A percentile compares a stretch with the other conserved stretches of the same genome.
Conservation (phyloP, 139 green algal species). For the Dunaliella primolecta region DNA sequence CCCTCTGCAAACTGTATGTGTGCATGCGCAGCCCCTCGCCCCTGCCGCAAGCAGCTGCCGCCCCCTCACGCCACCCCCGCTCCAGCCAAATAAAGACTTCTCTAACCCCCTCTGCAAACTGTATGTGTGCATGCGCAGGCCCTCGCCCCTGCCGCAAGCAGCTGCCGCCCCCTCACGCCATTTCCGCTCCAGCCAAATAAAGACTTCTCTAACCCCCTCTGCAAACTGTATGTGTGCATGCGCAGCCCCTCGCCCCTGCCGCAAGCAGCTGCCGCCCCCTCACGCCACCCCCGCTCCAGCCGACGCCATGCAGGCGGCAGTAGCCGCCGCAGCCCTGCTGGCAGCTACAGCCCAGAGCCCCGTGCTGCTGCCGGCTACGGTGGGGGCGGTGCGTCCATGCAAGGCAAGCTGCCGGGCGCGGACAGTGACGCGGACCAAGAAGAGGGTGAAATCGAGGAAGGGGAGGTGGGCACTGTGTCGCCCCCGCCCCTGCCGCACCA, state of each 20-base stretch:
- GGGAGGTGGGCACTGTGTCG: background rate
- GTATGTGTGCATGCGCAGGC: background rate
- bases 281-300: background rate
- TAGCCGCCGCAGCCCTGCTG: background rate
- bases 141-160: background rate
- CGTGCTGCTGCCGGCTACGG: too few relatives aligned
- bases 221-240: background rate
- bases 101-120: too few relatives aligned
- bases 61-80: too few relatives aligned
- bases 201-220: background rate
- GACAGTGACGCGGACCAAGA: background rate
- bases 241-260: background rate
- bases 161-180: background rate
- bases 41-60: too few relatives aligned
- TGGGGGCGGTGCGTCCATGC: background rate
- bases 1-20: too few relatives aligned
- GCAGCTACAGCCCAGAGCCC: background rate
- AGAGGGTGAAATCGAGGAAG: slow-evolving; percentile 10
- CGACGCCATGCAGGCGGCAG: background rate
- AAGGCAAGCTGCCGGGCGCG: background rate
- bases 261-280: background rate
- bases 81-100: too few relatives aligned
- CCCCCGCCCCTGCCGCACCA: background rate
- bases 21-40: too few relatives aligned
- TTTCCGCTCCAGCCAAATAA: background rate